Evolutionary conservation across 495 filamentous ascomycete species (phyloP), one percentile per base, ranked within the genome.

Genomic region (Xylaria telfairii): DNA sequence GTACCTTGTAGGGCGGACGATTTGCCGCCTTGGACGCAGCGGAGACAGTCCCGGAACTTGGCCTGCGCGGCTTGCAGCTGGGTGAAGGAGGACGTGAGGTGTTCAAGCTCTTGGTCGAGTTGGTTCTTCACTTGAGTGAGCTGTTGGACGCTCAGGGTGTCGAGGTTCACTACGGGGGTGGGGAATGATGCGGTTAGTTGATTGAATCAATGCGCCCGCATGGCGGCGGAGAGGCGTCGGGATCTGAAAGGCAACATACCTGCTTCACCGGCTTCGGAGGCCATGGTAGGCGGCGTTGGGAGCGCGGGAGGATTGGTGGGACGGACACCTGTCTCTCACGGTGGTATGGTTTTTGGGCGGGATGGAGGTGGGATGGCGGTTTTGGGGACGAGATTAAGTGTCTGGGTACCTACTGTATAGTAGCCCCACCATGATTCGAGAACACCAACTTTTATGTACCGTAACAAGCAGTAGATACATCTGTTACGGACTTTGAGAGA

Each of bases 41-140:
- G 85, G 61, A 97, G 86, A 79, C 96, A 99, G 77, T 98, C 95
- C 41, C 90, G 85, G 85, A 99, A 99, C 79, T 95, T 96, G 64
- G 89, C 84, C 78, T 97, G 96, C 21, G 96, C 96, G 37, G 90
- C 89, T 70, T 93, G 92, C 39, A 99, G 89, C 81, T 96, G 95
- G 46, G 90, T 82, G 84, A 96, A 97, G 15, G 96, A 98, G 67
- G 82, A 86, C 0, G 93, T 96, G 72, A 99, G 90, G 83, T 97
- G 94, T 77, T 97, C 92, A 71, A 99, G 89, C 77, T 99, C 96
- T 72, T 94, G 90, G 79, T 97, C 95, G 69, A 99, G 92, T 78
- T 97, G 95, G 79, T 96, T 93, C 83, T 98, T 97, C 51, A 98
- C 89, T 67, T 86, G 84, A 63, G 72, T 83, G 37, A 88, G 83